phyloP scores from a whole-genome alignment of 106 monocot genomes.

The Alisma plantagoaquatica region DNA sequence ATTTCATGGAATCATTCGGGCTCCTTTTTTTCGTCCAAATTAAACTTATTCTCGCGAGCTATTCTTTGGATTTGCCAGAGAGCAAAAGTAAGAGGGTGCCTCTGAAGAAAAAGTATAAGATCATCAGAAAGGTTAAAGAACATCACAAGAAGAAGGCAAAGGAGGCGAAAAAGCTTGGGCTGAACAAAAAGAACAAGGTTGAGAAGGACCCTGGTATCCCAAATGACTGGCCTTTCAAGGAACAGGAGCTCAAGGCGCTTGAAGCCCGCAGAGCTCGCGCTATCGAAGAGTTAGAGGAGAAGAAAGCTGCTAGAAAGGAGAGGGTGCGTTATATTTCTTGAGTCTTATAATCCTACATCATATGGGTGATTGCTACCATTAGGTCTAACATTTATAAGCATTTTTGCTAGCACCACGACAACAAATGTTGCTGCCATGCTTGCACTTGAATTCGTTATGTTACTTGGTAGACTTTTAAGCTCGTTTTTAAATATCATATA shows the following conservation, averaged over 20 bases:
- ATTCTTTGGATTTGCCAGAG: conserved; percentile 17
- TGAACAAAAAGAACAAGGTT: conserved; percentile 39
- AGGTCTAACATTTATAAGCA: too few species aligned
- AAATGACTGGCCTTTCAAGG: conserved; percentile 91
- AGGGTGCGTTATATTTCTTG: too few species aligned
- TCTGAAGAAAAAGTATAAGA: conserved; percentile 59
- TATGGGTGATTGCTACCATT: too few species aligned
- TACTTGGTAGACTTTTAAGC: too few species aligned
- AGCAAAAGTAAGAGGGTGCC: conserved; percentile 77
- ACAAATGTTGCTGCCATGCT: too few species aligned
- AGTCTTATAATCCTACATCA: too few species aligned
- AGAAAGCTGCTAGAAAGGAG: conserved; percentile 73
- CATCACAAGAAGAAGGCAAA: too few species aligned
- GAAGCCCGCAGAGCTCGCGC: conserved; percentile 50
- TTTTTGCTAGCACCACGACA: too few species aligned
- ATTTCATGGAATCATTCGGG: neutral
- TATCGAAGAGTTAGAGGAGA: conserved; percentile 57
- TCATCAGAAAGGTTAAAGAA: conserved; percentile 48
- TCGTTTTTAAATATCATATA: too few species aligned
- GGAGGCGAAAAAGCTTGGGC: too few species aligned
- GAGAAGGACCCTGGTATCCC: conserved; percentile 89
- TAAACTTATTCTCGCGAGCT: neutral
- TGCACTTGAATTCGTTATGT: too few species aligned
- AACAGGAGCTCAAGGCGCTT: conserved; percentile 65
- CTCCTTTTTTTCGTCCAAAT: neutral